A percentile compares a stretch with the other conserved stretches of the same genome.
Evolutionary conservation across 805 yeast species (phyloP).

Genomic region (Saccharomyces mikatae): DNA sequence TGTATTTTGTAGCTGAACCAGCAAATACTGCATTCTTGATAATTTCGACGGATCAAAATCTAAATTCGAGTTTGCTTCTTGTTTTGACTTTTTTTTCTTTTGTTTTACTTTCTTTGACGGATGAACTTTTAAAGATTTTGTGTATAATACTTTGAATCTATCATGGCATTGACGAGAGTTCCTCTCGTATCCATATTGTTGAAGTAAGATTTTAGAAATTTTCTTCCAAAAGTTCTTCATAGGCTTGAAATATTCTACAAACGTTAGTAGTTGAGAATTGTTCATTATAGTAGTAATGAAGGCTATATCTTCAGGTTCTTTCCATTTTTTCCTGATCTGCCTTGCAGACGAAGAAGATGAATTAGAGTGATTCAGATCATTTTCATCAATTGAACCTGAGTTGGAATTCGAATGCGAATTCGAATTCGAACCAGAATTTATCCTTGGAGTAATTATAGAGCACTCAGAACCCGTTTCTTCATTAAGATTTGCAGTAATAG

Average conservation of each 20-base stretch:
- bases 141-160: conserved; percentile 22
- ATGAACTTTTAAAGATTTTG: conserved; percentile 13
- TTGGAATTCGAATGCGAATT: background rate
- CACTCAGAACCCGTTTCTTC: background rate
- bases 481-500: background rate
- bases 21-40: conserved; percentile 7
- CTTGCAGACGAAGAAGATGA: background rate
- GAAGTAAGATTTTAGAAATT: conserved; percentile 15
- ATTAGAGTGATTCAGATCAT: background rate
- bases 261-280: conserved; percentile 16
- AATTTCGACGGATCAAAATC: conserved; percentile 2
- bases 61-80: background rate
- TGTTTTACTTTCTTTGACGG: background rate
- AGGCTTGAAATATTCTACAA: conserved; percentile 23
- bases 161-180: conserved; percentile 28
- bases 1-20: conserved; percentile 11
- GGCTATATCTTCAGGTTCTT: conserved; percentile 17
- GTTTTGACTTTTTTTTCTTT: background rate
- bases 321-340: conserved; percentile 21
- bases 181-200: conserved; percentile 14
- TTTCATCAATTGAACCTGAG: background rate
- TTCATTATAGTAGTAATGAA: conserved; percentile 13
- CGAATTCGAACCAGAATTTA: background rate
- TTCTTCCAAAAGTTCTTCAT: conserved; percentile 26
- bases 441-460: background rate